phyloP scores from a whole-genome alignment of 202 grass and related monocot genomes.

The Cymbopogon flexuosus region DNA sequence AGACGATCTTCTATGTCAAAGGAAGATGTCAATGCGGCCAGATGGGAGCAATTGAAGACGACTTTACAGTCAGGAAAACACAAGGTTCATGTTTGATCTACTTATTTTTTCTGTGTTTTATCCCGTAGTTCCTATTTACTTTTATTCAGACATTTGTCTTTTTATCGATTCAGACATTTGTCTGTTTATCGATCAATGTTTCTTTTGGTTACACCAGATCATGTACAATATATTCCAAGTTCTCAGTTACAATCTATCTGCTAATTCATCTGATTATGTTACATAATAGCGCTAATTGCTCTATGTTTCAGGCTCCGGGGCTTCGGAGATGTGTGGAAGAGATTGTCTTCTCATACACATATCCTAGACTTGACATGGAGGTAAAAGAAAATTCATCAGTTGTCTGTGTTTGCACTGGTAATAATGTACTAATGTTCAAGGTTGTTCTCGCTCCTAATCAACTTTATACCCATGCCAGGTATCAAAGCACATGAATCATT shows the following conservation, averaged over 20 bases:
- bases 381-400: conserved; percentile 32
- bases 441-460: conserved; percentile 2
- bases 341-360: conserved; percentile 89
- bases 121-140: not conserved
- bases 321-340: conserved; percentile 84
- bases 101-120: conserved; percentile 15
- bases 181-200: not conserved
- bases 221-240: no score
- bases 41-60: conserved; percentile 81
- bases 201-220: not conserved
- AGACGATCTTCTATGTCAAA: conserved; percentile 54
- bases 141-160: not conserved
- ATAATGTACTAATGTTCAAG: not conserved
- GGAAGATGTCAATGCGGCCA: conserved; percentile 55
- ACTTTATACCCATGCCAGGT: conserved; percentile 44
- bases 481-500: conserved; percentile 95
- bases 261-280: not conserved
- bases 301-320: conserved; percentile 44
- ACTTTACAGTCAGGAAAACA: conserved; percentile 78
- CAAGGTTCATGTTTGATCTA: conserved; percentile 53
- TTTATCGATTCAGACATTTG: no score
- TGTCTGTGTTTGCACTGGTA: not conserved
- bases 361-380: conserved; percentile 98
- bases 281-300: not conserved
- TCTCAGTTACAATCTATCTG: conserved; percentile 14